Conservation (phyloP, 2,329 filamentous ascomycete genomes). For the Sporothrix dimorphospora region DNA sequence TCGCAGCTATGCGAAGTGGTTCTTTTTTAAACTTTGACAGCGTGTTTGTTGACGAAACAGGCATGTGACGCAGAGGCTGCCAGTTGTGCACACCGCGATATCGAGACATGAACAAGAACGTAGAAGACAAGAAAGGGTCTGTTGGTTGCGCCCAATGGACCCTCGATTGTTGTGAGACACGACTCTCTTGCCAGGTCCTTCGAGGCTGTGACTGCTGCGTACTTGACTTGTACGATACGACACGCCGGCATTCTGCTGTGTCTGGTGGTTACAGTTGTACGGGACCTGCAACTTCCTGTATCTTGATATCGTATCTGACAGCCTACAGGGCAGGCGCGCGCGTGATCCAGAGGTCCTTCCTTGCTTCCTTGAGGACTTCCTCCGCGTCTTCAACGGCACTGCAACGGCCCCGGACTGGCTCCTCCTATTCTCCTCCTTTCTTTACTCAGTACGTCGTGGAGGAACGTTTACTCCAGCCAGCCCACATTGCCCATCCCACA, state of each 20-base stretch:
- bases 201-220: background rate
- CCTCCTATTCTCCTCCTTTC: background rate
- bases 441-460: background rate
- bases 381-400: conserved; percentile 1
- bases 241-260: background rate
- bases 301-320: background rate
- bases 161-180: background rate
- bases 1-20: background rate
- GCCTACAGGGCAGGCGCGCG: background rate
- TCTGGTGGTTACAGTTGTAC: background rate
- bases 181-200: background rate
- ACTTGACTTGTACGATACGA: background rate
- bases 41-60: background rate
- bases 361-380: background rate
- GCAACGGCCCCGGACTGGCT: conserved; percentile 10
- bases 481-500: no score
- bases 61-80: background rate
- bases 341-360: background rate
- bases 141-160: conserved; percentile 4
- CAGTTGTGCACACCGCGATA: background rate
- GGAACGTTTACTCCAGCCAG: background rate
- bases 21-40: background rate
- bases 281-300: background rate
- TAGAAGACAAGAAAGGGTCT: background rate
- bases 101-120: background rate